Conservation (phyloP, 148 eudicot species). For the Rhododendron mucronatum region DNA sequence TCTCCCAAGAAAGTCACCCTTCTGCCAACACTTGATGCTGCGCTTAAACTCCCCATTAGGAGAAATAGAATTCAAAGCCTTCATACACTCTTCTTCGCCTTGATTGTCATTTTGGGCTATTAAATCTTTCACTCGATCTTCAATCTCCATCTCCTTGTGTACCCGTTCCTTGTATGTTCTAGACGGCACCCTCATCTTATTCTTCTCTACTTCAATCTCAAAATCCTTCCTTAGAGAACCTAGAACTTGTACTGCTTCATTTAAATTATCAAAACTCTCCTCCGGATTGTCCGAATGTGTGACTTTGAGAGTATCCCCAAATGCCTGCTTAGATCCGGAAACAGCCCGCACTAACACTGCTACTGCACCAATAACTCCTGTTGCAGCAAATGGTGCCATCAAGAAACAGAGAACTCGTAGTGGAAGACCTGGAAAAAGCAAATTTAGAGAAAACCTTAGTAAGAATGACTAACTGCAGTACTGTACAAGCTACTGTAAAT, state of each 20-base stretch:
- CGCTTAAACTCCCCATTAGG: conserved; percentile 37
- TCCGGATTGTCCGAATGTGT: background rate
- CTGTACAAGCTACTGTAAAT: background rate
- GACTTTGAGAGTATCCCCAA: background rate
- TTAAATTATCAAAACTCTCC: background rate
- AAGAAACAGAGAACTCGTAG: background rate
- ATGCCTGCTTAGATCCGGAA: background rate
- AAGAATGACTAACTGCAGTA: background rate
- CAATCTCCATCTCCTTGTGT: background rate
- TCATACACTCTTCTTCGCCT: background rate
- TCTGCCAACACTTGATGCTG: conserved; percentile 48
- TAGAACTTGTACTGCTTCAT: background rate
- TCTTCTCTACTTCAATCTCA: background rate
- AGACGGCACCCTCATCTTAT: background rate
- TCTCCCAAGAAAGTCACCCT: conserved; percentile 53
- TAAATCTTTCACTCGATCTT: background rate
- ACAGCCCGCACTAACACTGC: background rate
- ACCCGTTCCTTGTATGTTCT: background rate
- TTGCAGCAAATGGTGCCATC: background rate
- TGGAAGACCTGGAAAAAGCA: background rate
- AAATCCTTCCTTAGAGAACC: background rate
- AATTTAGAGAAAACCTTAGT: background rate
- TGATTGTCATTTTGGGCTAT: background rate
- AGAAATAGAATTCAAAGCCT: conserved; percentile 32
- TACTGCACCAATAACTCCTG: background rate